Evolutionary conservation across 2,329 filamentous ascomycete genomes (phyloP).

Genomic region (Clonostachys rhizophaga): DNA sequence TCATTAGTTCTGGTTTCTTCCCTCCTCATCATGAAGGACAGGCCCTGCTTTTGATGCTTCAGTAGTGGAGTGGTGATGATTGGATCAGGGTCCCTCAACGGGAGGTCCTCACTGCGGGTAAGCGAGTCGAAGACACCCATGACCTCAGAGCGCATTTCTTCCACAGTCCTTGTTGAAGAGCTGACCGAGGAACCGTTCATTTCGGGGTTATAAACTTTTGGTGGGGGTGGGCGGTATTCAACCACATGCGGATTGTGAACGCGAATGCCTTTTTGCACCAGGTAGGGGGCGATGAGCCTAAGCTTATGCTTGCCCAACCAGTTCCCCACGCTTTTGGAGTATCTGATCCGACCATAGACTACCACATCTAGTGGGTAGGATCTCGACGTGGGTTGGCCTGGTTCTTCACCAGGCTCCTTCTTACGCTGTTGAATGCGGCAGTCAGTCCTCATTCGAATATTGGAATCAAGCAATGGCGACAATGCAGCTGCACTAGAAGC

Average conservation of each 20-base stretch:
- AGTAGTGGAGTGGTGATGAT: constrained; percentile 66
- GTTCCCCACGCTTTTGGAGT: constrained; percentile 60
- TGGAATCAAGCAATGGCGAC: constrained; percentile 67
- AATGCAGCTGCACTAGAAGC: constrained; percentile 61
- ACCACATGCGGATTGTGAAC: constrained; percentile 73
- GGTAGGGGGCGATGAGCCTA: constrained; percentile 61
- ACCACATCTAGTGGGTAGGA: constrained; percentile 65
- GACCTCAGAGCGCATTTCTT: constrained; percentile 83
- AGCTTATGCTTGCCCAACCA: constrained; percentile 60
- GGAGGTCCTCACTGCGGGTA: constrained; percentile 69
- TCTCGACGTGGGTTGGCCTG: constrained; percentile 57
- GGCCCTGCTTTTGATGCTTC: constrained; percentile 82
- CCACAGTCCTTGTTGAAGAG: constrained; percentile 58
- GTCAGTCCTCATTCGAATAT: constrained; percentile 62
- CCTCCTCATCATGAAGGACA: constrained; percentile 79
- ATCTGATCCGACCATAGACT: constrained; percentile 71
- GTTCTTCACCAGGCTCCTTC: constrained; percentile 57
- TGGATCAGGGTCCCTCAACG: constrained; percentile 62
- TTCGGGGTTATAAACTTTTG: constrained; percentile 23
- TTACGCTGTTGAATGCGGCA: constrained; percentile 66
- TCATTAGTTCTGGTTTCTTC: constrained; percentile 63
- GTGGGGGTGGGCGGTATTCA: constrained; percentile 36
- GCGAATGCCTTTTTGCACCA: constrained; percentile 62
- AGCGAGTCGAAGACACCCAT: constrained; percentile 85
- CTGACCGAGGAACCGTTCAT: constrained; percentile 14